Conservation (phyloP, 352 stramenopile species). For the Saprolegnia diclina region DNA sequence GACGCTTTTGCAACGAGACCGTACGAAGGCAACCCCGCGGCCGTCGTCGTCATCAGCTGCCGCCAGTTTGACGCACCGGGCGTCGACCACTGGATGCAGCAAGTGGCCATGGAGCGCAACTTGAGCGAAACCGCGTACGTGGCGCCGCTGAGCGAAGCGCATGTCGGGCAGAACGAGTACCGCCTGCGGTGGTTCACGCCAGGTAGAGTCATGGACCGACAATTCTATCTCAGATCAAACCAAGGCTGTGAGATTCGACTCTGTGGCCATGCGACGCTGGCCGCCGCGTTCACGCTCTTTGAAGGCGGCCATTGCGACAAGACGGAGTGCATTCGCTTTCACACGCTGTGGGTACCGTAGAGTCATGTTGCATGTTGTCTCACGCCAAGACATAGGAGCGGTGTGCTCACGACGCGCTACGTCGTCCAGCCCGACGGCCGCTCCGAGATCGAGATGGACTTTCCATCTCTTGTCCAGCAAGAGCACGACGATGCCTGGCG, state of each 20-base stretch:
- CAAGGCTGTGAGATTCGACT: slow-evolving; percentile 61
- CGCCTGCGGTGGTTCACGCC: slow-evolving; percentile 62
- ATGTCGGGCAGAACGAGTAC: slow-evolving; percentile 29
- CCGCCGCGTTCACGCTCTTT: slow-evolving; percentile 75
- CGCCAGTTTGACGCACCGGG: slow-evolving; percentile 32
- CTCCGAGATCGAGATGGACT: slow-evolving; percentile 54
- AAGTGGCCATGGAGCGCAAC: slow-evolving; percentile 88
- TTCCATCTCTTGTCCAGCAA: slow-evolving; percentile 34
- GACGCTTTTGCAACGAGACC: slow-evolving; percentile 57
- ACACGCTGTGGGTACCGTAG: slow-evolving; percentile 52
- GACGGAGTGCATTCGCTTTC: slow-evolving; percentile 51
- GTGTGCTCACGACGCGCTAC: slow-evolving; percentile 38
- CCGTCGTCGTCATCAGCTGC: slow-evolving; percentile 64
- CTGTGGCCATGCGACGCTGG: slow-evolving; percentile 90
- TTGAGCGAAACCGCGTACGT: slow-evolving; percentile 91
- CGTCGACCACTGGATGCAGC: slow-evolving; percentile 52
- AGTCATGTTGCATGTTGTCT: too few species aligned
- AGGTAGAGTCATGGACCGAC: slow-evolving; percentile 27
- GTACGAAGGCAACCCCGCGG: slow-evolving; percentile 88
- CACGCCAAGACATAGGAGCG: slow-evolving; percentile 30
- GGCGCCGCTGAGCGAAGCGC: slow-evolving; percentile 29
- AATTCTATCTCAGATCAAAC: not conserved
- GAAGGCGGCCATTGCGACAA: slow-evolving; percentile 39
- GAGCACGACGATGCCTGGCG: not conserved
- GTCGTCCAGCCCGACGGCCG: slow-evolving; percentile 29